Percentiles rank a stretch among this genome's conserved stretches.
phyloP scores from a whole-genome alignment of 2,329 filamentous ascomycete genomes.

The Colletotrichum orchidophilum region DNA sequence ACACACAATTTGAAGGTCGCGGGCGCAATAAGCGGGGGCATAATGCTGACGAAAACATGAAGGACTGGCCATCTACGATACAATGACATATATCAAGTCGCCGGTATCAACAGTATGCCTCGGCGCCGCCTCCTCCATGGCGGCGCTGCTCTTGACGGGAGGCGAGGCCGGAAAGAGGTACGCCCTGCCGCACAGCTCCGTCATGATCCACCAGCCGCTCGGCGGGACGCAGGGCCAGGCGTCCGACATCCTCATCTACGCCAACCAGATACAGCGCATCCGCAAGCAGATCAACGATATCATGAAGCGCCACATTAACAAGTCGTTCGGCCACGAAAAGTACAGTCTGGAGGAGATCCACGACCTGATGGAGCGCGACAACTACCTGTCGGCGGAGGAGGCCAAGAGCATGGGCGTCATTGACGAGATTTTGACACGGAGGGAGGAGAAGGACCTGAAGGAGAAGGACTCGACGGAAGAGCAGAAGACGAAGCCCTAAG shows the following conservation, averaged over 20 bases:
- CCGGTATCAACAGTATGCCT: conserved; percentile 96
- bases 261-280: conserved; percentile 92
- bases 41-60: neutral
- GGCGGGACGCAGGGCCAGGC: conserved; percentile 75
- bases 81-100: conserved; percentile 95
- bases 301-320: conserved; percentile 86
- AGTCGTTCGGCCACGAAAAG: conserved; percentile 77
- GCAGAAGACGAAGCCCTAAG: conserved; percentile 32
- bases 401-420: conserved; percentile 91
- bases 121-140: conserved; percentile 95
- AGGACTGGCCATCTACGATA: conserved; percentile 93
- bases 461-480: conserved; percentile 31
- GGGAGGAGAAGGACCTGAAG: conserved; percentile 51
- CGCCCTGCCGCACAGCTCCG: conserved; percentile 89
- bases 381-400: conserved; percentile 90
- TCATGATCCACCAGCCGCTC: conserved; percentile 97
- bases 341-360: conserved; percentile 86
- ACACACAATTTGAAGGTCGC: neutral
- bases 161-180: conserved; percentile 87
- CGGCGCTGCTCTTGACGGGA: conserved; percentile 85
- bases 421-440: conserved; percentile 83
- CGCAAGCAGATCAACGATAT: conserved; percentile 89
- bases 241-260: conserved; percentile 93
- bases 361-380: conserved; percentile 95
- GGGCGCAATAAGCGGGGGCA: neutral